Evolutionary conservation across 2,329 filamentous ascomycete genomes (phyloP), one percentile per base, ranked within the genome.

Genomic region (Sordariomycetes sp.): DNA sequence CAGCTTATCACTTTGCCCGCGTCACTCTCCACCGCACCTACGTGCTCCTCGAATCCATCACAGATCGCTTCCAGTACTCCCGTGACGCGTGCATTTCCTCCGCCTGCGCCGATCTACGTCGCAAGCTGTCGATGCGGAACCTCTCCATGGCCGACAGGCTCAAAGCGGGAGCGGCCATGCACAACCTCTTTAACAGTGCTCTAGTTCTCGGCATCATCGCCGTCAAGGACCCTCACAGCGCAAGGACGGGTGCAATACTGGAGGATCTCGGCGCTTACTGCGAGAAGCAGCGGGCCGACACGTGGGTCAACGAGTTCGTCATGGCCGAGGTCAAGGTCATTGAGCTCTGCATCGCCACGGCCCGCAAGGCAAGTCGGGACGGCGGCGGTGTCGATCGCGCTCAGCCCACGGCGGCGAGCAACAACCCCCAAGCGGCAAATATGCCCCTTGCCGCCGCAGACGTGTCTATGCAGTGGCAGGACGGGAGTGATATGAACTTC

Each of bases 111-210:
- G 59, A 63, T 29, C 50, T 63, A 8, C 54, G 50, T 15, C 56
- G 57, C 41, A 44, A 53, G 8, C 48, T 63, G 8, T 42, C 47
- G 12, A 48, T 53, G n/a, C 48, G 57, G 20, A 39, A 43, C 11
- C 45, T 51, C 23, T 45, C 44, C 6, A 47, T 53, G 11, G 53
- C 46, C 0, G 57, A 59, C 20, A 46, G 57, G 2, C 40, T 58
- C 26, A 54, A 52, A 31, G 55, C 51, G 46, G 50, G 50, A 5
- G 36, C 58, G 0, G 57, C 53, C 2, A 49, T 56, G 21, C 58
- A 58, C 21, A 55, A 61, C 24, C 49, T 63, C 6, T 63, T 62
- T 45, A 63, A 63, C 38, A 61, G 58, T 37, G 60, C 59, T 3
- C 38, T 64, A 19, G 56, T 57, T 3, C 42, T 57, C 16, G 52